Evolutionary conservation across 148 eudicot species (phyloP).

Genomic region (Polygonum aviculare): DNA sequence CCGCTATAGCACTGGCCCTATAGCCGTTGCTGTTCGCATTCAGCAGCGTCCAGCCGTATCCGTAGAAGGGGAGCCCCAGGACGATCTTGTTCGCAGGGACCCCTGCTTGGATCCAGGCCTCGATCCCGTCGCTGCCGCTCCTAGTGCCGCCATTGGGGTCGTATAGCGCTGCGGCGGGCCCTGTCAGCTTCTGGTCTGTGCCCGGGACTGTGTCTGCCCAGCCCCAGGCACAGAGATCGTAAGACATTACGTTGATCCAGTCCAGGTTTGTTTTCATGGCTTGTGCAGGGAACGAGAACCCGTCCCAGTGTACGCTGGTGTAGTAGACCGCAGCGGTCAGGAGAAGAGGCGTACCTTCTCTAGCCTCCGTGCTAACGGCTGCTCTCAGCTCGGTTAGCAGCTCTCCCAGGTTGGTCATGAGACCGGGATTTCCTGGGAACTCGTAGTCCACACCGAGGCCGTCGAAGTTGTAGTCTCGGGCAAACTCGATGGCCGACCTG

Average conservation of each 20-base stretch:
- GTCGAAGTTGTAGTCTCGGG: too few species aligned
- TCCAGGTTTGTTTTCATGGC: background rate
- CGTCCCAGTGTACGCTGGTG: background rate
- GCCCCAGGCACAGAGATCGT: background rate
- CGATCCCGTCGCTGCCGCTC: constrained; percentile 4
- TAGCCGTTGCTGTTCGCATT: background rate
- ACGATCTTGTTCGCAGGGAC: constrained; percentile 5
- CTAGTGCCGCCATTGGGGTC: constrained; percentile 4
- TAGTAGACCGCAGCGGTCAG: constrained; percentile 16
- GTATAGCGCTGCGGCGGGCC: too few species aligned
- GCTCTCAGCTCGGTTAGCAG: too few species aligned
- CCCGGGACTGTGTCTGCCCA: background rate
- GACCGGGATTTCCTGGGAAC: too few species aligned
- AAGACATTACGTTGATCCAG: constrained; percentile 12
- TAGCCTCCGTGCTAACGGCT: too few species aligned
- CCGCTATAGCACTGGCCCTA: constrained; percentile 6
- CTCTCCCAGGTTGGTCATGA: too few species aligned
- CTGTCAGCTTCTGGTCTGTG: too few species aligned
- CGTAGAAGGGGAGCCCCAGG: constrained; percentile 14
- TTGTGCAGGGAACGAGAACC: too few species aligned
- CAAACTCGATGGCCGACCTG: too few species aligned
- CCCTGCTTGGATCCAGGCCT: constrained; percentile 6
- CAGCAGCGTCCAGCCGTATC: constrained; percentile 14
- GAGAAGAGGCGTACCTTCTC: constrained; percentile 9
- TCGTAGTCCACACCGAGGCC: too few species aligned